phyloP scores from a whole-genome alignment of 2,329 filamentous ascomycete species.

The Alternaria longipes region DNA sequence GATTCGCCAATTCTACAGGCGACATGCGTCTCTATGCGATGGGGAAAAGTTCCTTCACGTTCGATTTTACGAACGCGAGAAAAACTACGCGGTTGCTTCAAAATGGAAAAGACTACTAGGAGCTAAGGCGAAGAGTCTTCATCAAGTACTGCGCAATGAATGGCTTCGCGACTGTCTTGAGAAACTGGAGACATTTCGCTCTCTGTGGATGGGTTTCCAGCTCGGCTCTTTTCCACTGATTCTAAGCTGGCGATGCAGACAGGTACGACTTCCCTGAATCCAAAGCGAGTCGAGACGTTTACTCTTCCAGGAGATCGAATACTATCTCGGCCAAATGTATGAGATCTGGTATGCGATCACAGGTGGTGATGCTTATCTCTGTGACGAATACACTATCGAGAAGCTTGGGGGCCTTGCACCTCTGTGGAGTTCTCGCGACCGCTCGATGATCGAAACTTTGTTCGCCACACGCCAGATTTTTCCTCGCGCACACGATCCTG shows the following conservation, averaged over 20 bases:
- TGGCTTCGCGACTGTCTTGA: slow-evolving; percentile 20
- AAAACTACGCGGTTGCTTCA: slow-evolving; percentile 4
- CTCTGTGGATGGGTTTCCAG: slow-evolving; percentile 16
- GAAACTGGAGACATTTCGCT: slow-evolving; percentile 19
- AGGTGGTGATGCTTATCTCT: slow-evolving; percentile 7
- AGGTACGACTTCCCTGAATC: slow-evolving; percentile 10
- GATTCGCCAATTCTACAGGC: slow-evolving; percentile 16
- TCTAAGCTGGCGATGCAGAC: slow-evolving; percentile 19
- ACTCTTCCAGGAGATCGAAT: slow-evolving; percentile 19
- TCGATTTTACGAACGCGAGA: slow-evolving; percentile 17
- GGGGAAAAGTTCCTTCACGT: slow-evolving; percentile 24
- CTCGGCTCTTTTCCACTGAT: slow-evolving; percentile 20
- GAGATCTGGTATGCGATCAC: slow-evolving; percentile 16
- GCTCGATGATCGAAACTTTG: slow-evolving; percentile 8
- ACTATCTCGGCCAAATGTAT: slow-evolving; percentile 18
- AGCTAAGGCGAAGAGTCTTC: slow-evolving; percentile 16
- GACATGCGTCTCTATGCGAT: slow-evolving; percentile 11
- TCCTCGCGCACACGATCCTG: too few species aligned
- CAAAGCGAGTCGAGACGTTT: not conserved
- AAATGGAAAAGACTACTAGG: slow-evolving; percentile 13
- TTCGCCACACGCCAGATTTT: too few species aligned
- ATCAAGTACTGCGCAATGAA: slow-evolving; percentile 17
- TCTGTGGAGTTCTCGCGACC: slow-evolving; percentile 16
- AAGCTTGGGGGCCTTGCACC: slow-evolving; percentile 16
- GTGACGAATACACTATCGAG: slow-evolving; percentile 19